phyloP scores from a whole-genome alignment of 352 stramenopile genomes.

The Globisporangium orthogonon region DNA sequence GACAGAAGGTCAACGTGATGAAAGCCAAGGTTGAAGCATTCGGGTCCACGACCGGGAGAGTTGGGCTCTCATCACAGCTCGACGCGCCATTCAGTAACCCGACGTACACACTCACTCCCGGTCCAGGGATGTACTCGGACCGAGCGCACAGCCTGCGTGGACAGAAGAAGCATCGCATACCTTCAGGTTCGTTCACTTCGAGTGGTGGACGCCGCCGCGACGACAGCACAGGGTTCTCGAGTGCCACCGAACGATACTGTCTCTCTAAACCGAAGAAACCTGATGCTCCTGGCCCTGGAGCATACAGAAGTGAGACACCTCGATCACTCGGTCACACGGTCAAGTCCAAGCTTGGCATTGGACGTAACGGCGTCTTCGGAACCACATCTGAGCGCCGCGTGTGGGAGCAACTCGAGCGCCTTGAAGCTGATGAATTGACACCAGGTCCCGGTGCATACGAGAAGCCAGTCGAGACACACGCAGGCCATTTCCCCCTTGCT shows the following conservation, averaged over 20 bases:
- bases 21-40: constrained; percentile 53
- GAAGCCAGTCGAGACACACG: constrained; percentile 16
- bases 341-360: constrained; percentile 38
- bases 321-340: constrained; percentile 49
- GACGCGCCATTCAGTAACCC: constrained; percentile 47
- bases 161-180: constrained; percentile 11
- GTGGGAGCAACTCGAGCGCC: constrained; percentile 48
- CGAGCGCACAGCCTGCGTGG: constrained; percentile 7
- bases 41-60: constrained; percentile 54
- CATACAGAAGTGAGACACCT: constrained; percentile 61
- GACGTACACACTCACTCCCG: constrained; percentile 48
- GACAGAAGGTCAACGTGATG: constrained; percentile 15
- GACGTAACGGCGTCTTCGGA: constrained; percentile 68
- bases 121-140: constrained; percentile 47
- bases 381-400: constrained; percentile 66
- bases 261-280: constrained; percentile 33
- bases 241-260: constrained; percentile 54
- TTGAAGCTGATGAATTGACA: constrained; percentile 35
- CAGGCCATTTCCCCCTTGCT: constrained; percentile 26
- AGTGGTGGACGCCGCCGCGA: constrained; percentile 16
- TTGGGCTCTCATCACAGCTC: constrained; percentile 50
- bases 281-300: constrained; percentile 33
- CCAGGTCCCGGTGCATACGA: constrained; percentile 59
- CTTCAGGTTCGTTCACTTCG: background rate
- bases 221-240: constrained; percentile 62